These are phyloP conservation scores for Psilocybe cubensis DNA, from an alignment of 768 basidiomycete genomes.

Conservation along the genomic window DNA sequence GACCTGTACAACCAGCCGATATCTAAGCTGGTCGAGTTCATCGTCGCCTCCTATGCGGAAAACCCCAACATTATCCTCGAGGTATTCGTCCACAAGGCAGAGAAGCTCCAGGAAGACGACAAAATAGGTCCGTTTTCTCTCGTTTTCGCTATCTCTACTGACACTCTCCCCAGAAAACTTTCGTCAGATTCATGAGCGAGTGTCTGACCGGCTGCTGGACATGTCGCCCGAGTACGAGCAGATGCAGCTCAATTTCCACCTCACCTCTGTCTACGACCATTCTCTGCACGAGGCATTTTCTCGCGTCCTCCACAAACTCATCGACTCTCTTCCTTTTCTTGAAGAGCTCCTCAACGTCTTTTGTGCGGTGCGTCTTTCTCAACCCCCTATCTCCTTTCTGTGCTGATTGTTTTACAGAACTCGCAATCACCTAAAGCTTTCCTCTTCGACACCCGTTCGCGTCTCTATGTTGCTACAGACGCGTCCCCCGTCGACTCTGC, in stretches of 20 bases:
- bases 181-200: conserved; percentile 86
- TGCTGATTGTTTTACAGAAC: conserved; percentile 52
- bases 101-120: conserved; percentile 89
- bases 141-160: neutral
- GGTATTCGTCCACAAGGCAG: conserved; percentile 95
- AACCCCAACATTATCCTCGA: conserved; percentile 83
- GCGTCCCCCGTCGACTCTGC: conserved; percentile 88
- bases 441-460: conserved; percentile 83
- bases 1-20: conserved; percentile 87
- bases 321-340: conserved; percentile 82
- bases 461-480: conserved; percentile 93
- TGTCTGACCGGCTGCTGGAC: conserved; percentile 82
- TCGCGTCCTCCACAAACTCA: conserved; percentile 82
- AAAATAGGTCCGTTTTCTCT: conserved; percentile 66
- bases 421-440: conserved; percentile 94
- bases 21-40: conserved; percentile 79
- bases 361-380: conserved; percentile 57
- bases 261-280: conserved; percentile 94
- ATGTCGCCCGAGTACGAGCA: conserved; percentile 77
- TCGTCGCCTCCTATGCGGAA: conserved; percentile 73
- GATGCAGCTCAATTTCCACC: conserved; percentile 81
- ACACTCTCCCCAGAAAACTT: conserved; percentile 70
- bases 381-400: neutral
- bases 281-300: conserved; percentile 93
- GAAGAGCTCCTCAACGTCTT: conserved; percentile 89